A percentile compares a stretch with the other conserved stretches of the same genome.
phyloP scores from a whole-genome alignment of 257 asterid species.

The Nicotiana sylvestris region DNA sequence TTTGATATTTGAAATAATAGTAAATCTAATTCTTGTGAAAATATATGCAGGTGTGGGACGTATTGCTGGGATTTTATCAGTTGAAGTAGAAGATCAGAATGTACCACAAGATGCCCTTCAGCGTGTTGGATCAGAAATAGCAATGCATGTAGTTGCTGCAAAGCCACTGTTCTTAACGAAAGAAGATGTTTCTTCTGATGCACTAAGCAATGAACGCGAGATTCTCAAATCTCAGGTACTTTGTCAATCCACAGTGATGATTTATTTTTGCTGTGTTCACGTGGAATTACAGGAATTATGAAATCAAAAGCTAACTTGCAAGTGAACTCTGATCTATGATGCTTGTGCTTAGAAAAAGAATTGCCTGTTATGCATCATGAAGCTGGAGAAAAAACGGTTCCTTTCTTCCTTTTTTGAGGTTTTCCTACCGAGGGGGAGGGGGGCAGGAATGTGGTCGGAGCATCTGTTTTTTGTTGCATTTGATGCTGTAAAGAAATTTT shows the following conservation, averaged over 20 bases:
- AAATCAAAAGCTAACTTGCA: background rate
- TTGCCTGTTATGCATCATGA: background rate
- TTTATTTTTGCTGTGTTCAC: background rate
- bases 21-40: background rate
- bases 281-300: background rate
- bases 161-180: conserved; percentile 76
- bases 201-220: conserved; percentile 72
- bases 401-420: background rate
- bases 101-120: conserved; percentile 65
- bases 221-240: conserved; percentile 90
- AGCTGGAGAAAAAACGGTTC: background rate
- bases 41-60: conserved; percentile 73
- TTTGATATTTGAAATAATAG: background rate
- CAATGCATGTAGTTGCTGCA: conserved; percentile 97
- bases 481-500: background rate
- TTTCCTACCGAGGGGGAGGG: background rate
- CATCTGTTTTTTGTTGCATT: background rate
- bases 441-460: background rate
- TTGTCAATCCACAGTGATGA: conserved; percentile 6
- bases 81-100: conserved; percentile 75
- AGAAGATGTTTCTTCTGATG: conserved; percentile 76
- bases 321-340: background rate
- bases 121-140: conserved; percentile 85
- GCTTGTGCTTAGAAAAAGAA: background rate
- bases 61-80: conserved; percentile 81